phyloP scores from a whole-genome alignment of 495 filamentous ascomycete species.

The Tetracladium marchalianum region DNA sequence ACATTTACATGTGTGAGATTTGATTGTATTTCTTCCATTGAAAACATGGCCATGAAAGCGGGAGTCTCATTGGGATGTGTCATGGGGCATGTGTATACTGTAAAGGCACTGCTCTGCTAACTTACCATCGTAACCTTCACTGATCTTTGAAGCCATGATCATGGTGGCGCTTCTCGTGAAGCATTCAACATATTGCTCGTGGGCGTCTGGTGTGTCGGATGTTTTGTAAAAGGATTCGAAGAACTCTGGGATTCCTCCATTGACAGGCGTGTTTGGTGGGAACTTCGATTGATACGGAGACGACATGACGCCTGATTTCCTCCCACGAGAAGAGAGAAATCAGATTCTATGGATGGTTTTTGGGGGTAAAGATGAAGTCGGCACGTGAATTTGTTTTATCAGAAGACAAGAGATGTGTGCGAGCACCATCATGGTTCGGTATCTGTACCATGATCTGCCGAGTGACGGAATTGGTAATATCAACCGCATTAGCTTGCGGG shows the following conservation, averaged over 20 bases:
- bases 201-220: constrained; percentile 44
- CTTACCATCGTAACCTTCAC: constrained; percentile 39
- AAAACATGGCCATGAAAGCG: not conserved
- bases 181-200: constrained; percentile 42
- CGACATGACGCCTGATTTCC: constrained; percentile 2
- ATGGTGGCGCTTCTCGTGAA: constrained; percentile 48
- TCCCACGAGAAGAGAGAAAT: too few relatives aligned
- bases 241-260: constrained; percentile 31
- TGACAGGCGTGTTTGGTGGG: constrained; percentile 16
- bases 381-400: too few relatives aligned
- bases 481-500: too few relatives aligned
- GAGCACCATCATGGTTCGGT: constrained; percentile 33
- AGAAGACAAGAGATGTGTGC: constrained; percentile 28
- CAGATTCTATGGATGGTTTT: too few relatives aligned
- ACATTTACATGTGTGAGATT: not conserved
- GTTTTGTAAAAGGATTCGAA: constrained; percentile 48
- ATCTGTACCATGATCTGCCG: constrained; percentile 22
- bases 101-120: not conserved
- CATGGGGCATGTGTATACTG: not conserved
- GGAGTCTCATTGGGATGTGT: too few relatives aligned
- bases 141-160: constrained; percentile 45
- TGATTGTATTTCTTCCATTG: not conserved
- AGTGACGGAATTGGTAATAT: not conserved
- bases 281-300: constrained; percentile 16
- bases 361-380: too few relatives aligned